Evolutionary conservation across 2,329 filamentous ascomycete species (phyloP), one percentile per base, ranked within the genome.

Genomic region (Blumeria graminis): DNA sequence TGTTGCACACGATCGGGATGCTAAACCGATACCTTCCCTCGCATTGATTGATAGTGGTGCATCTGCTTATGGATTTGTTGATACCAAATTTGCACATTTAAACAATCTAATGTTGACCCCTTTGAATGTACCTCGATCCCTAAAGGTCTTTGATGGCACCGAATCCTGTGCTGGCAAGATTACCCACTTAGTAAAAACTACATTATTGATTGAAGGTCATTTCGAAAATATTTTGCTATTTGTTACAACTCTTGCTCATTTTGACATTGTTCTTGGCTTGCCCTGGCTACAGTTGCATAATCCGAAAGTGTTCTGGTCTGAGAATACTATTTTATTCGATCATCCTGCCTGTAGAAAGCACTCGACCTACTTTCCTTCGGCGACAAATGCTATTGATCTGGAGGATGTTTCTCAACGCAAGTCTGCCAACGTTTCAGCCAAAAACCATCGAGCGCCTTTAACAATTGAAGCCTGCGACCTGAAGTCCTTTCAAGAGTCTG

Each of bases 41-140:
- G 45, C 45, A 10, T 28, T 48, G n/a, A 54, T 54, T 52, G 33
- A 34, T 34, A 34, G 28, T 52, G 48, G 22, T 22, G 34, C 51
- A 16, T 28, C 50, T 35, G 51, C 51, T 16, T 54, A 54, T 54
- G 51, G 51, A 38, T 54, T 54, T 54, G 14, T 39, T 18, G 51
- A 54, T 16, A n/a, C 8, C 22, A 16, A 54, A 10, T 54, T 33
- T 28, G 51, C 51, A 35, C 51, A 14, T 18, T 13, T 4, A 36
- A 54, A 54, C 39, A 28, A 54, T 13, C 16, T 54, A 11, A 6
- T 10, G 11, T 8, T n/a, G 8, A 28, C 39, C 6, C 51, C 34
- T 39, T n/a, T 38, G 14, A n/a, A 8, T 10, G 6, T 9, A 14
- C 45, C 45, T 48, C 45, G 45, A 9, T 48, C 45, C 1, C 18